Evolutionary conservation across 441 rosid genomes (phyloP).

Genomic region (Corymbia citriodora): DNA sequence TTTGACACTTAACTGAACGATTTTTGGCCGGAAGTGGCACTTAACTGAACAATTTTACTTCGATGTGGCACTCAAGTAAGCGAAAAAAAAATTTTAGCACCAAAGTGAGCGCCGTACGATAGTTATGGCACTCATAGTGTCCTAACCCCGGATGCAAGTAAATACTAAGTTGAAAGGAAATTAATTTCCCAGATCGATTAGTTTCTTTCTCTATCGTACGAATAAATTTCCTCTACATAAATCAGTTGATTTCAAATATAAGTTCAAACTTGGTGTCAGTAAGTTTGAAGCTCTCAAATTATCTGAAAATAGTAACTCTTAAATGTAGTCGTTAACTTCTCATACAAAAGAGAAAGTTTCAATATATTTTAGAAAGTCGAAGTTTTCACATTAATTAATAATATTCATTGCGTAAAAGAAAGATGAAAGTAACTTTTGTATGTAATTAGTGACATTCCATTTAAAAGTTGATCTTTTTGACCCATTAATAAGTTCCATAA

Average conservation of each 20-base stretch:
- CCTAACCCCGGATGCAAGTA: no score
- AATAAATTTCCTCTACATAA: no score
- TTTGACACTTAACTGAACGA: no score
- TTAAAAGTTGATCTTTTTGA: neutral
- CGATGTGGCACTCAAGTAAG: no score
- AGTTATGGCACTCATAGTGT: no score
- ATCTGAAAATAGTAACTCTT: neutral
- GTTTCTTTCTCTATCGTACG: neutral
- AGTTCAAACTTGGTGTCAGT: neutral
- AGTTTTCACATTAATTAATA: neutral
- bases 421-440: neutral
- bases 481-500: neutral
- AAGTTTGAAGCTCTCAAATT: neutral
- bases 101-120: no score
- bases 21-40: no score
- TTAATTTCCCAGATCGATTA: neutral
- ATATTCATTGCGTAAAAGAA: fast-evolving
- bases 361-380: neutral
- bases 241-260: neutral
- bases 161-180: no score
- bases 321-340: neutral
- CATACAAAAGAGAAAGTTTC: neutral
- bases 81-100: no score
- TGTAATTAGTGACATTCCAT: neutral
- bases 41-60: no score